Evolutionary conservation across 2,329 filamentous ascomycete species (phyloP).

Genomic region (Polychaeton citri): DNA sequence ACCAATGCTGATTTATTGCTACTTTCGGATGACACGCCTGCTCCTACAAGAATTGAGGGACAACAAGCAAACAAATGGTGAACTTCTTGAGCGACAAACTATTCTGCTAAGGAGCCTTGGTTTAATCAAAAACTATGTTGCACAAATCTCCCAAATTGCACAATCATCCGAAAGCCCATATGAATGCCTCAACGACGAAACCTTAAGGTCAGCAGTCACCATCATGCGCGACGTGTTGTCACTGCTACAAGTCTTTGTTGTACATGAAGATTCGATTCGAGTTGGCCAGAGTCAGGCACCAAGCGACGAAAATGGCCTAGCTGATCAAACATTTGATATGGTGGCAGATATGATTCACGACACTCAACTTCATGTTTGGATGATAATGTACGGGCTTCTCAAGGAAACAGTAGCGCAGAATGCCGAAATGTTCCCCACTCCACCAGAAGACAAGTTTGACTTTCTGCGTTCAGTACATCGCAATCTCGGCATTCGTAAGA

Average conservation of each 20-base stretch:
- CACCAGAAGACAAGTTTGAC: conserved; percentile 61
- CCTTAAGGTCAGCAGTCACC: conserved; percentile 58
- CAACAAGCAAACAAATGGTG: conserved; percentile 40
- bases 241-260: conserved; percentile 63
- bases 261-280: conserved; percentile 76
- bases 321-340: conserved; percentile 12
- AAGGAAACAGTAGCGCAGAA: conserved; percentile 62
- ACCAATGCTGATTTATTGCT: conserved; percentile 80
- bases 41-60: conserved; percentile 58
- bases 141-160: conserved; percentile 52
- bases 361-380: conserved; percentile 80
- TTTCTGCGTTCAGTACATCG: conserved; percentile 73
- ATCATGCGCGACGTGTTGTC: conserved; percentile 59
- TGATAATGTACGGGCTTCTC: conserved; percentile 67
- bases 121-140: conserved; percentile 63
- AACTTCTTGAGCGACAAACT: conserved; percentile 52
- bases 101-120: conserved; percentile 65
- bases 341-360: conserved; percentile 50
- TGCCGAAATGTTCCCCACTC: conserved; percentile 47
- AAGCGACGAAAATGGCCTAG: conserved; percentile 36
- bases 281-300: conserved; percentile 57
- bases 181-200: conserved; percentile 70
- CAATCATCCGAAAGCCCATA: conserved; percentile 58
- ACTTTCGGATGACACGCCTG: conserved; percentile 73
- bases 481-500: conserved; percentile 68